phyloP scores from a whole-genome alignment of 257 asterid species.

The Plectranthus barbatus region DNA sequence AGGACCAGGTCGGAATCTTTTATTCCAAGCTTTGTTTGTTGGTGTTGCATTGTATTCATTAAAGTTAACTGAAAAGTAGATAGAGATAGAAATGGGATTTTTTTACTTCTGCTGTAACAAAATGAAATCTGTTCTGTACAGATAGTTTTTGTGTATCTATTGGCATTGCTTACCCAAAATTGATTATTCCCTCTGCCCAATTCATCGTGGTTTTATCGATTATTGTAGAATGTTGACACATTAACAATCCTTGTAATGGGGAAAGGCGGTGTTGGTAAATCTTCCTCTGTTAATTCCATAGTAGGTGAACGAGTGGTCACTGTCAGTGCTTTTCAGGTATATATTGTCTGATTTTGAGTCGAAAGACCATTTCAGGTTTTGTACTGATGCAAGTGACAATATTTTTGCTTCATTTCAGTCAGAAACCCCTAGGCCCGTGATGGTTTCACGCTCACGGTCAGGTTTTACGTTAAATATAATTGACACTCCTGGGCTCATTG shows the following conservation, averaged over 20 bases:
- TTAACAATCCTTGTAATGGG: slow-evolving; percentile 93
- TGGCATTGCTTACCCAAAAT: neutral
- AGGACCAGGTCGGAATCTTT: slow-evolving; percentile 55
- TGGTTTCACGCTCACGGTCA: slow-evolving; percentile 85
- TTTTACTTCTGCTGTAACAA: neutral
- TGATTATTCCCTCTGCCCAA: too few relatives aligned
- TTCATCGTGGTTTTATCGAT: neutral
- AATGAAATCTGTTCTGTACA: too few relatives aligned
- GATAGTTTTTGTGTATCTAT: neutral
- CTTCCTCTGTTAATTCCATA: slow-evolving; percentile 85
- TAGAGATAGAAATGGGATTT: too few relatives aligned
- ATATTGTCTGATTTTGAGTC: neutral
- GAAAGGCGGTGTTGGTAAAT: slow-evolving; percentile 97
- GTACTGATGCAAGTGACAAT: neutral
- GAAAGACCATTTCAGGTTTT: neutral
- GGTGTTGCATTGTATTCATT: neutral
- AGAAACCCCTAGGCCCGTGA: slow-evolving; percentile 86
- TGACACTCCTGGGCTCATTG: slow-evolving; percentile 96
- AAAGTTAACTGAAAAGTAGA: neutral
- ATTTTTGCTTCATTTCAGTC: slow-evolving; percentile 42
- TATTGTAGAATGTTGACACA: slow-evolving; percentile 58
- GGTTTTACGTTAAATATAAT: slow-evolving; percentile 83
- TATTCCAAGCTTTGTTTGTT: neutral
- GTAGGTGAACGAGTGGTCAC: slow-evolving; percentile 87
- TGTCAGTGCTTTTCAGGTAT: slow-evolving; percentile 95